A percentile compares a stretch with the other conserved stretches of the same genome.
Conservation (phyloP, 805 yeast genomes). For the Zygosaccharomyces bisporus region DNA sequence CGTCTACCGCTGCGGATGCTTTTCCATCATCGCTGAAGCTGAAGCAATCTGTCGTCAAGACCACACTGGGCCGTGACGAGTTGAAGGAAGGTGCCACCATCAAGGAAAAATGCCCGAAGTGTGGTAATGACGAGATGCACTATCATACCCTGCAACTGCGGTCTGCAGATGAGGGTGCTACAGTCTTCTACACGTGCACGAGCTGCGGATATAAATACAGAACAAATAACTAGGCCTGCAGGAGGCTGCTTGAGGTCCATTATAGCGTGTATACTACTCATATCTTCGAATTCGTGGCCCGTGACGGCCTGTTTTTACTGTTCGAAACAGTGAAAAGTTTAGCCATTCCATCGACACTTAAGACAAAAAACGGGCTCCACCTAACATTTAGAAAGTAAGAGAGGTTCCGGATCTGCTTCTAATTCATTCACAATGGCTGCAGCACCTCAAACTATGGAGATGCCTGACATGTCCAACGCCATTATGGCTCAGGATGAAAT, state of each 20-base stretch:
- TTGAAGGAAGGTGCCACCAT: conserved; percentile 94
- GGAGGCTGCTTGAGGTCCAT: neutral
- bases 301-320: conserved; percentile 1
- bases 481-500: conserved; percentile 98
- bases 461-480: conserved; percentile 96
- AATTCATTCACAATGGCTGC: conserved; percentile 29
- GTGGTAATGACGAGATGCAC: conserved; percentile 97
- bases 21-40: conserved; percentile 82
- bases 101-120: conserved; percentile 96
- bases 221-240: conserved; percentile 68
- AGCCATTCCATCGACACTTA: neutral
- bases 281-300: neutral
- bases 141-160: conserved; percentile 94
- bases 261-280: conserved; percentile 2
- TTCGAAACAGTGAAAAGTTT: neutral
- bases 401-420: conserved; percentile 3
- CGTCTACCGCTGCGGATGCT: conserved; percentile 86
- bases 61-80: conserved; percentile 69
- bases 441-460: conserved; percentile 38
- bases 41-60: conserved; percentile 87
- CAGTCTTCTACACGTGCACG: conserved; percentile 96
- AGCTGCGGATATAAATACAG: conserved; percentile 89
- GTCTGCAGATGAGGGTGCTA: conserved; percentile 99
- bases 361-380: too few relatives aligned
- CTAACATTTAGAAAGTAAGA: too few relatives aligned